A percentile compares a stretch with the other conserved stretches of the same genome.
phyloP scores from a whole-genome alignment of 1,284 basidiomycete genomes.

The Cerioporus squamosus region DNA sequence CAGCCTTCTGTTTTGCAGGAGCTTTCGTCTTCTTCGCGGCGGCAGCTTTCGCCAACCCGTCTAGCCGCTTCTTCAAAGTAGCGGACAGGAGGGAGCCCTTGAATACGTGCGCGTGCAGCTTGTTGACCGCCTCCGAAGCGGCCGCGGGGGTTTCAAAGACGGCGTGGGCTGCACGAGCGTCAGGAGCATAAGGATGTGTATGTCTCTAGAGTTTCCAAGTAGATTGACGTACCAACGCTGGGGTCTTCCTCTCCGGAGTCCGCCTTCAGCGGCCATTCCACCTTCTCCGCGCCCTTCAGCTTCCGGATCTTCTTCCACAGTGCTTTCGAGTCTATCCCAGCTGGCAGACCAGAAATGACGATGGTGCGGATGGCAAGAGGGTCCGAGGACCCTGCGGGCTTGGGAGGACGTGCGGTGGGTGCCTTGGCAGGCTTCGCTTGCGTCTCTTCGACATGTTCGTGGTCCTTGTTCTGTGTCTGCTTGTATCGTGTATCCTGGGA shows the following conservation, averaged over 20 bases:
- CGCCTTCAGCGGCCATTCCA: slow-evolving; percentile 69
- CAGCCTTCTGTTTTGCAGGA: slow-evolving; percentile 36
- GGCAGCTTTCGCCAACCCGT: slow-evolving; percentile 62
- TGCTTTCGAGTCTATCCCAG: slow-evolving; percentile 69
- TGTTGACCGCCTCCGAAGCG: slow-evolving; percentile 76
- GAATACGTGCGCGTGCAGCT: slow-evolving; percentile 93
- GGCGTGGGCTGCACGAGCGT: slow-evolving; percentile 62
- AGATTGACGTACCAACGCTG: slow-evolving; percentile 33
- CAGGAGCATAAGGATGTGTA: slow-evolving; percentile 17
- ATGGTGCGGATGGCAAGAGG: slow-evolving; percentile 83
- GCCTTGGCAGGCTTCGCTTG: slow-evolving; percentile 42
- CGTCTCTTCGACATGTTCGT: slow-evolving; percentile 31
- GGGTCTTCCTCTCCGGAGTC: slow-evolving; percentile 48
- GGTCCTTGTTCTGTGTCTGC: slow-evolving; percentile 35
- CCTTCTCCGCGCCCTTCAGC: slow-evolving; percentile 69
- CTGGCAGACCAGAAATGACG: slow-evolving; percentile 77
- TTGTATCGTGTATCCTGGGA: background rate
- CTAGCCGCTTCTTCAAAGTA: slow-evolving; percentile 89
- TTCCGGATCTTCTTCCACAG: slow-evolving; percentile 92
- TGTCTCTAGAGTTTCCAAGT: background rate
- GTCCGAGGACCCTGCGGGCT: slow-evolving; percentile 53
- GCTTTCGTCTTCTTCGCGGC: slow-evolving; percentile 37
- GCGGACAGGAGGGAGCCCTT: slow-evolving; percentile 88
- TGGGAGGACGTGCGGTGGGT: slow-evolving; percentile 38
- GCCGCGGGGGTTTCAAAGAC: slow-evolving; percentile 76